Conservation (phyloP, 1,284 basidiomycete species). For the Moesziomyces sp. region DNA sequence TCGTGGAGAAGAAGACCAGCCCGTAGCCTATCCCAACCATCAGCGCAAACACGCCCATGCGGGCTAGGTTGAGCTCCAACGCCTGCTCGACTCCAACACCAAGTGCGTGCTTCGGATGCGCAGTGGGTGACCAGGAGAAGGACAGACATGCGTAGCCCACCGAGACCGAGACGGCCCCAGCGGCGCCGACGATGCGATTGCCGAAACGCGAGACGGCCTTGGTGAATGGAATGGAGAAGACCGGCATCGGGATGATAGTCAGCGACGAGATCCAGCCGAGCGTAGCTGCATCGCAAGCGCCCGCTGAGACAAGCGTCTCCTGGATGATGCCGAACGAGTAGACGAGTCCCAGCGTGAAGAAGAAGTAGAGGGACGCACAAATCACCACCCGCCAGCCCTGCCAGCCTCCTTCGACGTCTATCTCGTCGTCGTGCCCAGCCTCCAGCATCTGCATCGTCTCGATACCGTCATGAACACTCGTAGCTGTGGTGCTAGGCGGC, state of each 20-base stretch:
- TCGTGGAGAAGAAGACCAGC: constrained; percentile 45
- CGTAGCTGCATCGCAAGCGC: constrained; percentile 61
- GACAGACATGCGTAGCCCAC: constrained; percentile 58
- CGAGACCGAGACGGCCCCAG: constrained; percentile 54
- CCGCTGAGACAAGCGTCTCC: constrained; percentile 53
- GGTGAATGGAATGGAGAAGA: constrained; percentile 64
- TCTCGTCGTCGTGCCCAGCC: constrained; percentile 10
- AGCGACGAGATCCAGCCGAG: constrained; percentile 66
- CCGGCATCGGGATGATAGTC: constrained; percentile 53
- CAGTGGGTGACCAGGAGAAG: constrained; percentile 39
- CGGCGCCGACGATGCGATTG: constrained; percentile 47
- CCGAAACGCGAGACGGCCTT: constrained; percentile 59
- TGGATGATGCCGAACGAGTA: constrained; percentile 68
- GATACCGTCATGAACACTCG: constrained; percentile 68
- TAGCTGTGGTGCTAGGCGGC: background rate
- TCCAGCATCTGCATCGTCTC: constrained; percentile 82
- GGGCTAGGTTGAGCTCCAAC: constrained; percentile 12
- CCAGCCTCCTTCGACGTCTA: constrained; percentile 22
- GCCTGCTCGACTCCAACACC: constrained; percentile 18
- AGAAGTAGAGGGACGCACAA: constrained; percentile 46
- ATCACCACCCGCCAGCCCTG: constrained; percentile 32
- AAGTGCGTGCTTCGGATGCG: constrained; percentile 8
- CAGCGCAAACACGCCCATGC: constrained; percentile 27
- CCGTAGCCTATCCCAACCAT: constrained; percentile 46
- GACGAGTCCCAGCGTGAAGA: constrained; percentile 56